Conservation (phyloP, 352 stramenopile species). For the Lagenidium giganteum region DNA sequence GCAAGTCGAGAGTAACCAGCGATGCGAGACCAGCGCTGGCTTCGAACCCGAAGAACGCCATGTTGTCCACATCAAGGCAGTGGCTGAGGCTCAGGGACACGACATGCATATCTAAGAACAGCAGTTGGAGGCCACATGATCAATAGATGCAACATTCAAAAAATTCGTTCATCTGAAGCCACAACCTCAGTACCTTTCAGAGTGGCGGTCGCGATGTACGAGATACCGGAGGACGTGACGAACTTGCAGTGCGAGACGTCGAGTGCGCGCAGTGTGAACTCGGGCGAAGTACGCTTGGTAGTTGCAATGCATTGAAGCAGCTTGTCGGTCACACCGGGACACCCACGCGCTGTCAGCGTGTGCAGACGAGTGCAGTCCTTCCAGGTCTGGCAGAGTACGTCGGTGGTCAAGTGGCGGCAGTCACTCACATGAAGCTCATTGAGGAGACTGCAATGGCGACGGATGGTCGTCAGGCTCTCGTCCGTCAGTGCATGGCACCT, state of each 20-base stretch:
- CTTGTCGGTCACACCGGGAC: slow-evolving; percentile 39
- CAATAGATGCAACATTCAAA: background rate
- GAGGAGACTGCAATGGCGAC: slow-evolving; percentile 37
- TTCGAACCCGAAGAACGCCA: slow-evolving; percentile 76
- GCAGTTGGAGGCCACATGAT: no score
- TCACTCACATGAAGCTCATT: slow-evolving; percentile 50
- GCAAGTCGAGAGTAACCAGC: slow-evolving; percentile 32
- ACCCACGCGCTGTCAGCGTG: slow-evolving; percentile 33
- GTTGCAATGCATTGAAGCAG: slow-evolving; percentile 52
- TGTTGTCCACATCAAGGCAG: slow-evolving; percentile 55
- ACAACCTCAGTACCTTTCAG: no score
- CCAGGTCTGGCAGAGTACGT: slow-evolving; percentile 47
- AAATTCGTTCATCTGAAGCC: background rate
- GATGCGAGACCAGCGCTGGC: slow-evolving; percentile 23
- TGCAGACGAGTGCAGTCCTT: slow-evolving; percentile 49
- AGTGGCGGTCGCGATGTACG: slow-evolving; percentile 35
- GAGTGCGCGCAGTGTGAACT: slow-evolving; percentile 21
- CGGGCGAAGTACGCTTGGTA: slow-evolving; percentile 27
- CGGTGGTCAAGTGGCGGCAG: slow-evolving; percentile 50
- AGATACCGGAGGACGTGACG: slow-evolving; percentile 54
- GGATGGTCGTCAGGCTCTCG: slow-evolving; percentile 33
- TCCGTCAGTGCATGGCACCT: slow-evolving; percentile 53
- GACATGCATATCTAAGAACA: slow-evolving; percentile 23
- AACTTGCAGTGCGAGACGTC: slow-evolving; percentile 63
- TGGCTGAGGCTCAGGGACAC: slow-evolving; percentile 34